Base-by-base conservation (phyloP, 495 filamentous ascomycete species). In the Aspergillus funiculosus region DNA sequence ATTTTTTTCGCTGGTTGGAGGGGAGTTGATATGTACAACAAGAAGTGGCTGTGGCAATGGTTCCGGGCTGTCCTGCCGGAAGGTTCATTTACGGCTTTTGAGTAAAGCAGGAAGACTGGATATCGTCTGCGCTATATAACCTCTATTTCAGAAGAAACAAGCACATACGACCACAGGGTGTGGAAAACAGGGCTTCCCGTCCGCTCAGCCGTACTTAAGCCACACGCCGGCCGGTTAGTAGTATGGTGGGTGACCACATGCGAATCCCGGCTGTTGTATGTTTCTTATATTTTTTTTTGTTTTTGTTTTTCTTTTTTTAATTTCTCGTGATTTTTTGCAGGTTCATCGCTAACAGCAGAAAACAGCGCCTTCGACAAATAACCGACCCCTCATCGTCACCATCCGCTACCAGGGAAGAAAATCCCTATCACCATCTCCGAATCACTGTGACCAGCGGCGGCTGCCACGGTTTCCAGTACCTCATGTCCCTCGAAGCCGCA, bases 391-490 rank as follows among this genome's bases (percentile, higher is more conserved):
- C 66, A 29, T 64, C 64, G 29, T 69, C 59, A 28, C 64, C 63
- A 21, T 71, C 63, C 38, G 61, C 64, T 31, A 59, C 67, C 13
- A 82, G 81, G 51, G 86, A 94, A 64, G 66, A 73, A 34, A 94
- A 94, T 67, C 86, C 90, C 3, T 69, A 83, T 56, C 78, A 94
- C 26, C 84, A 87, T 7, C 79, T 98, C 13, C 87, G 92, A 31
- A 84, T 98, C 55, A 83, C 86, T 29, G 90, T 98, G 20, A 87
- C 92, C 49, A 83, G 79, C 35, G 92, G 92, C 47, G 92, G 92
- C 26, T 98, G 92, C 65, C 94, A 98, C 68, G 92, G 92, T 14
- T 97, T 98, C 67, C 92, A 98, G 64, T 98, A 96, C 58, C 73
- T 94, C 20, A 94, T 98, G 85, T 85, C 84, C 5, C 76, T 95